A percentile compares a stretch with the other conserved stretches of the same genome.
Evolutionary conservation across 257 asterid genomes (phyloP).

Genomic region (Paulownia fortunei): DNA sequence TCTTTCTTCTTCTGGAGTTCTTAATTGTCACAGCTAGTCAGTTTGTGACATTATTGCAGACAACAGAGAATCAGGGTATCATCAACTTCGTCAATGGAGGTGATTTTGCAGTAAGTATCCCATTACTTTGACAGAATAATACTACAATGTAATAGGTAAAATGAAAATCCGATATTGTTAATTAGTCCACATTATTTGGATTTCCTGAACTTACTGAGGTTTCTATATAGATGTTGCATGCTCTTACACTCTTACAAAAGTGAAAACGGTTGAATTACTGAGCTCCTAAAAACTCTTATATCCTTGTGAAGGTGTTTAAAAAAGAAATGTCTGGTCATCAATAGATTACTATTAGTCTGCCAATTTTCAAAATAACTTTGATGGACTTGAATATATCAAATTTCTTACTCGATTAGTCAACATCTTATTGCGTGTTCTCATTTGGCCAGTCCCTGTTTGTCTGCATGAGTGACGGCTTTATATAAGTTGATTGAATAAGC

Average conservation of each 20-base stretch:
- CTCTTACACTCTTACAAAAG: not conserved
- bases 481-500: not conserved
- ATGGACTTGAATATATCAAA: not conserved
- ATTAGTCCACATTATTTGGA: not conserved
- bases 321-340: not conserved
- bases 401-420: not conserved
- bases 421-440: not conserved
- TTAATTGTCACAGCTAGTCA: constrained; percentile 70
- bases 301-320: not conserved
- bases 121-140: not conserved
- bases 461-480: not conserved
- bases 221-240: not conserved
- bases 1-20: constrained; percentile 83
- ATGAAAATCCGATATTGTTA: not conserved
- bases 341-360: not conserved
- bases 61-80: constrained; percentile 68
- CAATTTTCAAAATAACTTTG: not conserved
- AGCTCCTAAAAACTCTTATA: not conserved
- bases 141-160: not conserved
- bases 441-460: not conserved
- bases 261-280: not conserved
- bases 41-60: constrained; percentile 63
- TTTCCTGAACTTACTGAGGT: not conserved
- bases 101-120: constrained; percentile 69
- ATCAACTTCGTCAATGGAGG: constrained; percentile 77